These are phyloP conservation scores for Flagelloscypha sp. DNA, from an alignment of 768 basidiomycete species.

Conservation along the genomic window DNA sequence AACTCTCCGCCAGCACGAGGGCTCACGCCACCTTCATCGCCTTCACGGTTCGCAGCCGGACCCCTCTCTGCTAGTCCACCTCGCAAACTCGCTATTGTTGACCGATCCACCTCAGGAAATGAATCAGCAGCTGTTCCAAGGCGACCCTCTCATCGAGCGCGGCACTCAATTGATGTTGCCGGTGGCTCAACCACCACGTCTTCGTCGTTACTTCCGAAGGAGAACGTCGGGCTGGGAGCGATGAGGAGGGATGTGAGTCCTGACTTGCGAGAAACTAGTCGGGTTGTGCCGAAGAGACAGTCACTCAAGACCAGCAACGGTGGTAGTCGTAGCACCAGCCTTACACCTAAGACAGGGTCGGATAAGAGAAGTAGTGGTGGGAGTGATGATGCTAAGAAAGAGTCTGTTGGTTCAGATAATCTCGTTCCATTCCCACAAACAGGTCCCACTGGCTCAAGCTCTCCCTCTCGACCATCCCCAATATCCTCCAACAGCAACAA, in stretches of 20 bases:
- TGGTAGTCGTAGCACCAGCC: slow-evolving; percentile 49
- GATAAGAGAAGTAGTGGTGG: too few relatives aligned
- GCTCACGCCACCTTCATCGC: slow-evolving; percentile 22
- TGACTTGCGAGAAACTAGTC: too few relatives aligned
- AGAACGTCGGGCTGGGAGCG: too few relatives aligned
- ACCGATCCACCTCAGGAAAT: slow-evolving; percentile 29
- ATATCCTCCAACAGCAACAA: slow-evolving; percentile 19
- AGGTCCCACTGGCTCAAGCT: slow-evolving; percentile 41
- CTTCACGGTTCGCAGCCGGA: slow-evolving; percentile 14
- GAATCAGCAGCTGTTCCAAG: slow-evolving; percentile 45
- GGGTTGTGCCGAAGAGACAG: too few relatives aligned
- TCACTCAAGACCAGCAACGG: too few relatives aligned
- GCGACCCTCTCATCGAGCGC: slow-evolving; percentile 53
- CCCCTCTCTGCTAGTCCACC: slow-evolving; percentile 37
- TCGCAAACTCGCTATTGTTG: slow-evolving; percentile 50
- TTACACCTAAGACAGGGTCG: slow-evolving; percentile 29
- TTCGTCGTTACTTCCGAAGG: too few relatives aligned
- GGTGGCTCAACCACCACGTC: too few relatives aligned
- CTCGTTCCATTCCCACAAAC: slow-evolving; percentile 62
- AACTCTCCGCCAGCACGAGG: slow-evolving; percentile 18
- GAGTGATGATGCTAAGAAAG: too few relatives aligned
- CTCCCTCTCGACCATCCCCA: slow-evolving; percentile 32
- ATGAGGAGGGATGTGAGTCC: slow-evolving; percentile 52
- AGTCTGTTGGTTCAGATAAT: slow-evolving; percentile 26
- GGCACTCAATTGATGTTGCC: slow-evolving; percentile 57